Evolutionary conservation across 257 asterid genomes (phyloP).

Genomic region (Galeopsis tetrahit): DNA sequence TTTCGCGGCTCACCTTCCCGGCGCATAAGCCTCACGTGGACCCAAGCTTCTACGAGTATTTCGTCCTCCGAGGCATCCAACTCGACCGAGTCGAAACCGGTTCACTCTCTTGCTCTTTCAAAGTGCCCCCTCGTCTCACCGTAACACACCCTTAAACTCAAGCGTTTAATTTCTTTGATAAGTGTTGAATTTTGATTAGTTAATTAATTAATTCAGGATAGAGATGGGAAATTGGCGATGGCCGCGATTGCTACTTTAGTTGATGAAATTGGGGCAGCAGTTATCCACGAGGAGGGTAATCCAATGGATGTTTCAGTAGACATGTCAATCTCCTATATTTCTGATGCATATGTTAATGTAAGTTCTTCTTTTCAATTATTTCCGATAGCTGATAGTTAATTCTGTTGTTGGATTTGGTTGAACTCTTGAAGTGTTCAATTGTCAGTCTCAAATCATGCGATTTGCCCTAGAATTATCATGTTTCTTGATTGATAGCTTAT

Average conservation of each 20-base stretch:
- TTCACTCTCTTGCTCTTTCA: conserved; percentile 60
- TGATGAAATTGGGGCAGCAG: conserved; percentile 81
- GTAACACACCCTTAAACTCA: conserved; percentile 39
- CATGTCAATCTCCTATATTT: conserved; percentile 73
- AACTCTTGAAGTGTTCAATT: not conserved
- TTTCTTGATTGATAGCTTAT: not conserved
- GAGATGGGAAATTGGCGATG: conserved; percentile 57
- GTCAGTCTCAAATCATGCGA: not conserved
- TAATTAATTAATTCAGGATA: conserved; percentile 45
- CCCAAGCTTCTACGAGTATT: conserved; percentile 77
- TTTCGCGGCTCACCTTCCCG: conserved; percentile 52
- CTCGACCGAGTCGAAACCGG: conserved; percentile 68
- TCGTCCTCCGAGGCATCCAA: conserved; percentile 69
- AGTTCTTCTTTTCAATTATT: conserved; percentile 25
- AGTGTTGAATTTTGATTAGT: not conserved
- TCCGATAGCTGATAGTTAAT: not conserved
- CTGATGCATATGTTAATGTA: conserved; percentile 70
- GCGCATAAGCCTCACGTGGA: conserved; percentile 46
- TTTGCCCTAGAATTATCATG: not conserved
- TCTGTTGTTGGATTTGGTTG: not conserved
- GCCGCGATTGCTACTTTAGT: conserved; percentile 77
- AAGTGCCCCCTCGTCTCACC: conserved; percentile 81
- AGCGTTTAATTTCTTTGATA: not conserved
- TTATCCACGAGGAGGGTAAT: conserved; percentile 56
- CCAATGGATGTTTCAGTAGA: conserved; percentile 86